Base-by-base conservation (phyloP, 768 basidiomycete species). In the Phlebiopsis flavidoalba region DNA sequence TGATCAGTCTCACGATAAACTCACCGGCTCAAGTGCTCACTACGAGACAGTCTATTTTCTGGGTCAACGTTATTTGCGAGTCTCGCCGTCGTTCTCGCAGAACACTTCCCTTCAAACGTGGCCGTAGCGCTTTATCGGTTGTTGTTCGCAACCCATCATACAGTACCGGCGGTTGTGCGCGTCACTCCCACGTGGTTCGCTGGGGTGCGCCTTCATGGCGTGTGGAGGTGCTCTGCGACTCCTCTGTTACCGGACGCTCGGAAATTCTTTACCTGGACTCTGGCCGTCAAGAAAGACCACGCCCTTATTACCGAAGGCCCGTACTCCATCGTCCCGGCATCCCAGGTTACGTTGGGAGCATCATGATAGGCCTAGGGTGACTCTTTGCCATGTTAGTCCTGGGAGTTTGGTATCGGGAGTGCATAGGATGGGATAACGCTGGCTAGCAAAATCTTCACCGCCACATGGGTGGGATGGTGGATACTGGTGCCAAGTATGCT, bases 251-350 rank as follows among this genome's bases (percentile, higher is more conserved):
- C 70, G 68, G 52, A 54, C 48, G 15, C 63, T 73, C 17, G 72
- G 71, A 57, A 59, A 8, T 52, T 62, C 60, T 73, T 71, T 66
- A 73, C 70, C n/a, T 69, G 66, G 64, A 64, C 69, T 43, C 58
- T 73, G n/a, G 58, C 69, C 22, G 48, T 73, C 10, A 61, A 58
- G 37, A 52, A 65, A 12, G 63, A 63, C 37, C 72, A 73, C 48
- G 57, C 47, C 49, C 66, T 73, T 17, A 58, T 72, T 19, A 71
- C 70, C 17, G 37, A 19, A 15, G 71, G 71, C 8, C 72, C 71
- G 40, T 73, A 73, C 63, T 52, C 66, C 19, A 17, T 68, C 59
- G 71, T 73, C 2, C 67, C 26, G 26, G 72, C 17, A 71, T 72
- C 59, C 72, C 72, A 6, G 36, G 57, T 59, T 73, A 73, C 63